Evolutionary conservation across 2,329 filamentous ascomycete genomes (phyloP).

Genomic region (Arthrobotrys iridis): DNA sequence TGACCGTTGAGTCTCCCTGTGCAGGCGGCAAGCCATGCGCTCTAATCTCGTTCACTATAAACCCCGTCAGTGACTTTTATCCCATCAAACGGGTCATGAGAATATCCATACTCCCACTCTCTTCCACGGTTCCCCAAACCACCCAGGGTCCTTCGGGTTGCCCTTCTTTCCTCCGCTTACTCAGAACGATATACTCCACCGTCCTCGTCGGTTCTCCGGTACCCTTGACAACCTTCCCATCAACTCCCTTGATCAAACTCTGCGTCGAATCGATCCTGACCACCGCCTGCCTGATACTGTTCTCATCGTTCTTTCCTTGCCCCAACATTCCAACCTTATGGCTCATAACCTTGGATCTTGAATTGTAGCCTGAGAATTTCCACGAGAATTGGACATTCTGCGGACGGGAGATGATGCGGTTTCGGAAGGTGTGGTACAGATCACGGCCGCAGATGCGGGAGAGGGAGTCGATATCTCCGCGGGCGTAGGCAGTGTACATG

Average conservation of each 20-base stretch:
- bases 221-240: slow-evolving; percentile 53
- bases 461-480: slow-evolving; percentile 55
- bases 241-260: slow-evolving; percentile 54
- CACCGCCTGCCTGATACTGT: slow-evolving; percentile 56
- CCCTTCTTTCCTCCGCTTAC: slow-evolving; percentile 54
- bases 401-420: slow-evolving; percentile 52
- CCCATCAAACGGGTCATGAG: not conserved
- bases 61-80: not conserved
- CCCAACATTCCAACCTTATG: slow-evolving; percentile 44
- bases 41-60: slow-evolving; percentile 27
- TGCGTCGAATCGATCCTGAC: slow-evolving; percentile 57
- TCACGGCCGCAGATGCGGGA: slow-evolving; percentile 56
- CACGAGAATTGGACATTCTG: slow-evolving; percentile 54
- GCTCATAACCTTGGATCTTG: slow-evolving; percentile 54
- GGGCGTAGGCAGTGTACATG: slow-evolving; percentile 58
- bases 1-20: not conserved
- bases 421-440: slow-evolving; percentile 56
- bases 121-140: slow-evolving; percentile 58
- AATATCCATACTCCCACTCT: slow-evolving; percentile 54
- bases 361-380: slow-evolving; percentile 55
- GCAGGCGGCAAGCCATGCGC: slow-evolving; percentile 1
- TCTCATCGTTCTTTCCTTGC: slow-evolving; percentile 25
- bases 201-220: slow-evolving; percentile 54
- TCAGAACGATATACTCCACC: slow-evolving; percentile 57
- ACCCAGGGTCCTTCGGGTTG: slow-evolving; percentile 54